Base-by-base conservation (phyloP, 73 alveolate species). In the Uronychia setigera region DNA sequence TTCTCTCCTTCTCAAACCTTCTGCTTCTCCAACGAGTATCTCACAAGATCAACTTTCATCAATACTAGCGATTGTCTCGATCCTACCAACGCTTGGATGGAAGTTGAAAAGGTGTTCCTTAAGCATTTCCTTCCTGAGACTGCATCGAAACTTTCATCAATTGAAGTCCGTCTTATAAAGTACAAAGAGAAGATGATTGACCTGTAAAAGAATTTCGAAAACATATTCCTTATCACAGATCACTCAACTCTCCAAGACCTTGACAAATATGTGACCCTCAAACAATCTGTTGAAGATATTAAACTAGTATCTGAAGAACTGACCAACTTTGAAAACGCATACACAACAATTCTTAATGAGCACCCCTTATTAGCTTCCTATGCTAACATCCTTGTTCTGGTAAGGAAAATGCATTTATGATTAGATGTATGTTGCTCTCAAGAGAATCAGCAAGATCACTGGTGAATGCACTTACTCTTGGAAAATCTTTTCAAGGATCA, bases 121-220 rank as follows among this genome's bases (percentile, higher is more conserved):
- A 85, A 90, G 80, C 87, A 83, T 29, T 85, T 90, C 90, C 60
- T 32, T 26, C 90, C 90, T n/a, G 85, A 90, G n/a, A 35, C 33
- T 19, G 35, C 67, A 25, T 33, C 27, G 1, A 19, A 32, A 28
- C 79, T 79, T 0, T 1, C 31, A 1, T 9, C 79, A 1, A 28
- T 79, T 28, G 60, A 76, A 59, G 76, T 1, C 0, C 29, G 59
- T 77, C 29, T 86, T 29, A 86, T 35, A 57, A 80, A 58, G 26
- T 32, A 59, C 26, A 83, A 88, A 29, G 79, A 35, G 28, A 60
- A 77, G 59, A 84, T 83, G 58, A 60, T 35, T 30, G 84, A 79
- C 31, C 80, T 82, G 32, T 67, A 88, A 35, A 35, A 74, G 35
- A 75, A 59, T 87, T 90, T 85, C 80, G 95, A 90, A 46, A 90